Conservation (phyloP, 495 filamentous ascomycete genomes). For the Terfezia claveryi region DNA sequence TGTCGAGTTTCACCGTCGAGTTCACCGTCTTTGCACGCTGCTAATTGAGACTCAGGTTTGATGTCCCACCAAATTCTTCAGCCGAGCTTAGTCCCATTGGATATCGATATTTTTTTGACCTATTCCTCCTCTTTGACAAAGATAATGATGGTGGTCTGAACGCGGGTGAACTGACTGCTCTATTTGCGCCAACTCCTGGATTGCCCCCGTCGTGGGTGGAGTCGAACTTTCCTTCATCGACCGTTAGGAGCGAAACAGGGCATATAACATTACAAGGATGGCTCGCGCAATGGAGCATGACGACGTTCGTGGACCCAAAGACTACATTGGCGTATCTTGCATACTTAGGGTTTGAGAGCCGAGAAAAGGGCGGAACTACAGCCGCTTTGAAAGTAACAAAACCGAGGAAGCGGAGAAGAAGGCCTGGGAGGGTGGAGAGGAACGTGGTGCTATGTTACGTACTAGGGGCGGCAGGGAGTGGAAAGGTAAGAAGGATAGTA, state of each 20-base stretch:
- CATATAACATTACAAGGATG: constrained; percentile 92
- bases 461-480: constrained; percentile 58
- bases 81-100: constrained; percentile 87
- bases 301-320: constrained; percentile 83
- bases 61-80: constrained; percentile 72
- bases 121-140: constrained; percentile 86
- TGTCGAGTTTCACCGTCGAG: too few species aligned
- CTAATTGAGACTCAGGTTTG: constrained; percentile 28
- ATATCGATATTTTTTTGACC: constrained; percentile 91
- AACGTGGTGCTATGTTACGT: constrained; percentile 95
- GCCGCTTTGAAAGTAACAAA: constrained; percentile 80
- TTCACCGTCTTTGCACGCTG: not conserved
- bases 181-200: constrained; percentile 88
- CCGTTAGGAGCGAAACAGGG: constrained; percentile 83
- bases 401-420: constrained; percentile 58
- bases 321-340: constrained; percentile 89
- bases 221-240: constrained; percentile 71
- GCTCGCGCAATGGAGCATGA: constrained; percentile 99
- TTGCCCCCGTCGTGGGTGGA: constrained; percentile 69
- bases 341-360: constrained; percentile 70
- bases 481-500: constrained; percentile 38
- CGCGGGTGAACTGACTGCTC: constrained; percentile 52
- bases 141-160: constrained; percentile 93
- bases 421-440: constrained; percentile 65
- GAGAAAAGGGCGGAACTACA: constrained; percentile 30